phyloP scores from a whole-genome alignment of 768 basidiomycete genomes.

The Hirschioporus abietinus region DNA sequence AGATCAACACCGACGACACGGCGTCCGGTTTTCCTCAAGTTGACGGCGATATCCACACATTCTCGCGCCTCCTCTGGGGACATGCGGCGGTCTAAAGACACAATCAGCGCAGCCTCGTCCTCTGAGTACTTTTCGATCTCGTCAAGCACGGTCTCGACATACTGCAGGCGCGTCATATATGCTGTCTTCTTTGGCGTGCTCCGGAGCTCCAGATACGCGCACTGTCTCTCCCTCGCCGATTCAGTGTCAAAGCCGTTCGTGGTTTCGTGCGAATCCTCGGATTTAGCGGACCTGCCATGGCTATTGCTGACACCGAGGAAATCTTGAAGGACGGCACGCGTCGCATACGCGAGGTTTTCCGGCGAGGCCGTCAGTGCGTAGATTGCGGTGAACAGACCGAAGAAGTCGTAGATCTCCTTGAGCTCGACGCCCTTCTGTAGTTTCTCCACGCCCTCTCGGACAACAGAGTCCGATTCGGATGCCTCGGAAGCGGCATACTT shows the following conservation, averaged over 20 bases:
- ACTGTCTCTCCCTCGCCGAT: slow-evolving; percentile 34
- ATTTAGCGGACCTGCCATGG: background rate
- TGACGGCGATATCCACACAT: slow-evolving; percentile 50
- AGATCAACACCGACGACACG: slow-evolving; percentile 75
- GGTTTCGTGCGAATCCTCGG: too few relatives aligned
- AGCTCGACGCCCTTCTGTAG: slow-evolving; percentile 41
- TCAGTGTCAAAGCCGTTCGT: too few relatives aligned
- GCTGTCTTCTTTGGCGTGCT: slow-evolving; percentile 62
- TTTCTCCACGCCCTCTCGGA: slow-evolving; percentile 24
- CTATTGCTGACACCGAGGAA: slow-evolving; percentile 42
- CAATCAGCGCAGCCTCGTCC: slow-evolving; percentile 53
- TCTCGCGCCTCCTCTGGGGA: slow-evolving; percentile 41
- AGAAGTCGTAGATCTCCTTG: slow-evolving; percentile 64
- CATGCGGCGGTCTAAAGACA: slow-evolving; percentile 78
- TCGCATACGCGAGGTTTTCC: slow-evolving; percentile 44
- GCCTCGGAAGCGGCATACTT: slow-evolving; percentile 23
- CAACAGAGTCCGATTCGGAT: slow-evolving; percentile 5
- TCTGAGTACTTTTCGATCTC: slow-evolving; percentile 55
- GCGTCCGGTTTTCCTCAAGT: slow-evolving; percentile 49
- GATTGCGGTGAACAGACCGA: slow-evolving; percentile 69
- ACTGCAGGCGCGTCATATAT: slow-evolving; percentile 53
- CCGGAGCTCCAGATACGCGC: slow-evolving; percentile 77
- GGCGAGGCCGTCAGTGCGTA: slow-evolving; percentile 71
- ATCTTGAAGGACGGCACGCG: slow-evolving; percentile 56
- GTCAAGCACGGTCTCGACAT: slow-evolving; percentile 60